Evolutionary conservation across 306 rosid species (phyloP), one percentile per base, ranked within the genome.

Genomic region (Quercus mongolica): DNA sequence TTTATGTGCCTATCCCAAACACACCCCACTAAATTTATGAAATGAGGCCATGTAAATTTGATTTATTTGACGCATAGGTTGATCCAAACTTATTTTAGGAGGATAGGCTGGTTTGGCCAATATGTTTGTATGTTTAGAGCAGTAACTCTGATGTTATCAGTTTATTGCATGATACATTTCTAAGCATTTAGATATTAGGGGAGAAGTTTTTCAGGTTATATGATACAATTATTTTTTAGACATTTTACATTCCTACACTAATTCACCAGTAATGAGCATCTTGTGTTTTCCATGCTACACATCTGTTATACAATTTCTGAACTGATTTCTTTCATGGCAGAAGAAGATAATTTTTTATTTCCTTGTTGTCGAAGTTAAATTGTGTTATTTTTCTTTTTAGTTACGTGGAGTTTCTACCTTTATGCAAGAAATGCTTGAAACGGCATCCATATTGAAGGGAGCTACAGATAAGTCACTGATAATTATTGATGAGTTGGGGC

Each of bases 401-500:
- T 94, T 95, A 71, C 99, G 91, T 20, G 99, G 99, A 78, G 96
- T 95, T 82, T 95, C 99, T 74, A 95, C 99, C 71, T 95, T 93
- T 69, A 95, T 95, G 99, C 98, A 91, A 93, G 99, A 95, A 89
- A 95, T 95, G 99, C 99, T 95, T 31, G 99, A 95, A 88, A 95
- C 98, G 78, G 90, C 99, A 79, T 95, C 98, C 28, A 93, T 95
- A 83, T 79, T 95, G 87, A 95, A 89, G 88, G 99, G 99, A 75
- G 94, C 98, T 74, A 91, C 97, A 4, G 89, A 86, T 82, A 95
- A 88, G 90, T 93, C 99, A 56, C 82, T 95, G 89, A 90, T 95
- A 84, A 93, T 95, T 89, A 93, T 95, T 30, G 99, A 93, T 46
- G 99, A 95, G 85, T 86, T 95, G 88, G 99, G 99, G 62, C 97